Conservation (phyloP, 495 filamentous ascomycete species). For the Aspergillus saccharolyticus region DNA sequence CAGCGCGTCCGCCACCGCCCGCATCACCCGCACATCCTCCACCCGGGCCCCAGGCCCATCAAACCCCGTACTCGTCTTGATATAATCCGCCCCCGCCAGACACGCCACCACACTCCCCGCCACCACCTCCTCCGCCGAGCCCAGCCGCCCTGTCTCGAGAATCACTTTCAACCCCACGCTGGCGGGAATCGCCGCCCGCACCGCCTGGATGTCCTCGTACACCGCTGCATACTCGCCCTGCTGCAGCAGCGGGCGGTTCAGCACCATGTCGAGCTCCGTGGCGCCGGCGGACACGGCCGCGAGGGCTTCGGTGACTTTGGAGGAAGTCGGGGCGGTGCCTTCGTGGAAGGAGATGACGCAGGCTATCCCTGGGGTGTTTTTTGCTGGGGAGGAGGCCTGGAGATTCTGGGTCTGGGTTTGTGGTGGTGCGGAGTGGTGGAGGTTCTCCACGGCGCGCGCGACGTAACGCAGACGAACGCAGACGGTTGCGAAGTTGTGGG, state of each 20-base stretch:
- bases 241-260: conserved; percentile 54
- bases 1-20: conserved; percentile 32
- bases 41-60: conserved; percentile 53
- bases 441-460: conserved; percentile 44
- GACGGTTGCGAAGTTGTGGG: conserved; percentile 55
- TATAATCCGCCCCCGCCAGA: conserved; percentile 57
- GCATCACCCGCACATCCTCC: conserved; percentile 57
- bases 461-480: conserved; percentile 56
- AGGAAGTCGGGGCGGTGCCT: conserved; percentile 49
- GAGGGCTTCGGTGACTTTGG: conserved; percentile 52
- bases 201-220: conserved; percentile 52
- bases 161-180: conserved; percentile 58
- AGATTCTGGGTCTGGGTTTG: background rate
- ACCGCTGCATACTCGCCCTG: conserved; percentile 44
- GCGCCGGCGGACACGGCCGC: conserved; percentile 56
- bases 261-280: conserved; percentile 62
- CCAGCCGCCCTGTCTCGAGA: conserved; percentile 58
- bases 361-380: conserved; percentile 45
- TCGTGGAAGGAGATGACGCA: conserved; percentile 67
- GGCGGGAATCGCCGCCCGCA: conserved; percentile 46
- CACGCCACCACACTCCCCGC: conserved; percentile 54
- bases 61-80: conserved; percentile 71
- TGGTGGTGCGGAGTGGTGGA: conserved; percentile 23
- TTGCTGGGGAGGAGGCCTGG: too few species aligned
- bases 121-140: conserved; percentile 47